Evolutionary conservation across 345 rosid species (phyloP).

Genomic region (Balakata baccata): DNA sequence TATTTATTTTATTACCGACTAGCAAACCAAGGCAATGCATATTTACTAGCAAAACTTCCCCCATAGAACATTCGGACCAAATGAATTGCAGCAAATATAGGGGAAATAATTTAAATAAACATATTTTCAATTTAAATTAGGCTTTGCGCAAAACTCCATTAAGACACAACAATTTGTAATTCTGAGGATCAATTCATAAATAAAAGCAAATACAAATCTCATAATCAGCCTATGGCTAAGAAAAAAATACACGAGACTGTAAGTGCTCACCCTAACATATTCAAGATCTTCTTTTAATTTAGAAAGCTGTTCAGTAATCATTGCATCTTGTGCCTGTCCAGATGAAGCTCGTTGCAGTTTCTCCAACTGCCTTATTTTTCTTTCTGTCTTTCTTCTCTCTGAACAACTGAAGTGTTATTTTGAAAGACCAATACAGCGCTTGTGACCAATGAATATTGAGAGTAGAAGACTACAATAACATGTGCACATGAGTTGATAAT

Average conservation of each 20-base stretch:
- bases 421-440: neutral
- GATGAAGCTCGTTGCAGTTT: conserved; percentile 78
- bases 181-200: neutral
- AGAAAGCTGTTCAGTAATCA: conserved; percentile 59
- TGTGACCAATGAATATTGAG: neutral
- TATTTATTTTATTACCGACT: neutral
- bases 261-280: conserved; percentile 77
- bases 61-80: neutral
- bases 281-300: conserved; percentile 97
- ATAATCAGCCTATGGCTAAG: neutral
- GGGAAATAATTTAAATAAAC: neutral
- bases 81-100: neutral
- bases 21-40: neutral
- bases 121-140: neutral
- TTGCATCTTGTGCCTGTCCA: conserved; percentile 62
- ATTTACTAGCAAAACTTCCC: neutral
- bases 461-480: neutral
- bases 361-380: conserved; percentile 86
- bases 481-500: neutral
- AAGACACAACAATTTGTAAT: neutral
- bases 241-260: neutral
- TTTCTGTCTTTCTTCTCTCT: conserved; percentile 94
- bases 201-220: neutral
- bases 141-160: neutral
- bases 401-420: conserved; percentile 4